These are phyloP conservation scores for Cladosporium sp. DNA, from an alignment of 2,329 filamentous ascomycete species.

Conservation along the genomic window DNA sequence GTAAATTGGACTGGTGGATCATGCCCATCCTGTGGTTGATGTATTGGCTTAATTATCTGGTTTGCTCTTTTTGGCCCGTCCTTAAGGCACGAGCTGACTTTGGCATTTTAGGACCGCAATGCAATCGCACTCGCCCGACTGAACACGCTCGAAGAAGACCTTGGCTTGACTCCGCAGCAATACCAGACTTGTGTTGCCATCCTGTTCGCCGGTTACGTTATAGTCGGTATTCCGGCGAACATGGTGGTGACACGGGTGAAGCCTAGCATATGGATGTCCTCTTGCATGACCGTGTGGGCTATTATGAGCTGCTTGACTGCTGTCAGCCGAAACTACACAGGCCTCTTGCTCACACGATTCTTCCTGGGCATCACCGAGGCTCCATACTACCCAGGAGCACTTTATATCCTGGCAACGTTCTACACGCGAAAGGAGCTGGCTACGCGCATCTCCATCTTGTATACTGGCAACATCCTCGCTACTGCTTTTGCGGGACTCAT, in stretches of 20 bases:
- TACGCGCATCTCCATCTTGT: neutral
- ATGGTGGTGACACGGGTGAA: conserved; percentile 49
- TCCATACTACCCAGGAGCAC: conserved; percentile 7
- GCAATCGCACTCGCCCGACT: conserved; percentile 7
- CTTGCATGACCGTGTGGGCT: conserved; percentile 38
- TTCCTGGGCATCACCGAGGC: conserved; percentile 26
- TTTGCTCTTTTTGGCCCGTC: conserved; percentile 16
- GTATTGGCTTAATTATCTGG: conserved; percentile 30
- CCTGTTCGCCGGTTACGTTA: conserved; percentile 29
- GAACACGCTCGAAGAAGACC: conserved; percentile 54
- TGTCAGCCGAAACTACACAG: conserved; percentile 29
- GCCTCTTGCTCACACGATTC: conserved; percentile 29
- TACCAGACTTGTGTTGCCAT: conserved; percentile 59
- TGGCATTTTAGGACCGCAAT: conserved; percentile 26
- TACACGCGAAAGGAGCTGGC: conserved; percentile 40
- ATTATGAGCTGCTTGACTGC: conserved; percentile 30
- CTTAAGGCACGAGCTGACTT: neutral
- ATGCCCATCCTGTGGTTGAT: conserved; percentile 26
- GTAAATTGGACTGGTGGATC: conserved; percentile 34
- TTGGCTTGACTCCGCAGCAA: conserved; percentile 58
- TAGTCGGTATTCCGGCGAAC: conserved; percentile 47
- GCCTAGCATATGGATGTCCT: conserved; percentile 46
- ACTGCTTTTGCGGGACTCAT: conserved; percentile 8
- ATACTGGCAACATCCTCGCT: neutral
- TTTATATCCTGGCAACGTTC: conserved; percentile 39